These are phyloP conservation scores for Copromyces sp. DNA, from an alignment of 495 filamentous ascomycete genomes.

Conservation along the genomic window DNA sequence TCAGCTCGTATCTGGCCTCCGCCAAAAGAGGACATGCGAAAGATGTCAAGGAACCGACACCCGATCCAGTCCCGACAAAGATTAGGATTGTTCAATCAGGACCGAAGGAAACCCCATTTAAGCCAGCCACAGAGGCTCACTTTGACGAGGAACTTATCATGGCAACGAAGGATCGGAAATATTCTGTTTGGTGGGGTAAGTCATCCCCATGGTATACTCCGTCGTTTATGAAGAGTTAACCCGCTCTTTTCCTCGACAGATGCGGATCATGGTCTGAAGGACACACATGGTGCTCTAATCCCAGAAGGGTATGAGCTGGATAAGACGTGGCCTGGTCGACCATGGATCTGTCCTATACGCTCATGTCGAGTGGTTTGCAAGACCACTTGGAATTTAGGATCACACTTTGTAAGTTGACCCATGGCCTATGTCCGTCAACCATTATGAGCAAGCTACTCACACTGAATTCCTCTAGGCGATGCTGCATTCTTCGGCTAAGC, in stretches of 20 bases:
- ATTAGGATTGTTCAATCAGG: background rate
- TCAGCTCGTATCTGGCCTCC: background rate
- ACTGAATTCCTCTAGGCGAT: background rate
- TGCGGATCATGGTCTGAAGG: background rate
- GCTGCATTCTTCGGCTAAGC: slow-evolving; percentile 11
- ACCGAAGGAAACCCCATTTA: background rate
- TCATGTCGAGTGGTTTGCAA: slow-evolving; percentile 9
- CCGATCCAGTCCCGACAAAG: background rate
- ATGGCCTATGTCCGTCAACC: background rate
- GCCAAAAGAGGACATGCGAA: background rate
- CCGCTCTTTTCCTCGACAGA: background rate
- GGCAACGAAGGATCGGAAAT: background rate
- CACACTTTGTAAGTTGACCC: slow-evolving; percentile 16
- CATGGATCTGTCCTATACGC: slow-evolving; percentile 19
- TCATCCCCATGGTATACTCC: background rate
- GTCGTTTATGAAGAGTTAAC: background rate
- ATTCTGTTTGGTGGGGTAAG: background rate
- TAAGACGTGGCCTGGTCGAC: slow-evolving; percentile 1
- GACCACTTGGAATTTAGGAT: slow-evolving; percentile 8
- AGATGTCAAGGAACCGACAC: background rate
- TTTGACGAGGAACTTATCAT: background rate
- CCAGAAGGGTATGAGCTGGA: slow-evolving; percentile 18
- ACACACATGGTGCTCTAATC: slow-evolving; percentile 11
- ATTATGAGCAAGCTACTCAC: background rate
- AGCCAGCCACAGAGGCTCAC: background rate